A percentile compares a stretch with the other conserved stretches of the same genome.
Conservation (phyloP, 306 rosid genomes). For the Cucumis hystrix region DNA sequence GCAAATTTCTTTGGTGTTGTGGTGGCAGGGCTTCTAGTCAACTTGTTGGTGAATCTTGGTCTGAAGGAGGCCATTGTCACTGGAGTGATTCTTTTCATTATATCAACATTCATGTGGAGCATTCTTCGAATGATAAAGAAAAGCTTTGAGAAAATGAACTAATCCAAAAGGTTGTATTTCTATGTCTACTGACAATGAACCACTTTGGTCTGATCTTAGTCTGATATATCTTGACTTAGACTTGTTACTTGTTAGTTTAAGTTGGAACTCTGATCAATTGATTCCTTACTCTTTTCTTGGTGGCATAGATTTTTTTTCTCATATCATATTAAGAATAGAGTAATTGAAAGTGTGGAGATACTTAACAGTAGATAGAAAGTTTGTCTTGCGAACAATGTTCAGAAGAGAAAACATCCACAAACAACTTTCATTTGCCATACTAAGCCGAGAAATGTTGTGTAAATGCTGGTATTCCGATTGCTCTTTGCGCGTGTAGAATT, state of each 20-base stretch:
- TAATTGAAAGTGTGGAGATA: neutral
- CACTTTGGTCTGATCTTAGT: neutral
- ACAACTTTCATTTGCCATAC: neutral
- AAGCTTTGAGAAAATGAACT: conserved; percentile 25
- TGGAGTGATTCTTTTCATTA: conserved; percentile 61
- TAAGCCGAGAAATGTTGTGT: neutral
- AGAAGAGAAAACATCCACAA: neutral
- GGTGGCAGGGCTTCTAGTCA: conserved; percentile 74
- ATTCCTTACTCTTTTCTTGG: neutral
- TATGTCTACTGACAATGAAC: neutral
- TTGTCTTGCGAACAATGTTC: neutral
- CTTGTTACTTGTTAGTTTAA: neutral
- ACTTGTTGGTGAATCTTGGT: conserved; percentile 86
- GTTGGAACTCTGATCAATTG: neutral
- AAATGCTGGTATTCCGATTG: neutral
- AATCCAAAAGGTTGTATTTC: neutral
- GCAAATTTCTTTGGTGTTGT: conserved; percentile 82
- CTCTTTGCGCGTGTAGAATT: neutral
- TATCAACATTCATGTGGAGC: conserved; percentile 91
- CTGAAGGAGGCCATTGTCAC: conserved; percentile 59
- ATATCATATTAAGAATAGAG: neutral
- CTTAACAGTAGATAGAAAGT: neutral
- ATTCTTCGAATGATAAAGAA: conserved; percentile 49
- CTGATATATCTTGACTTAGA: neutral
- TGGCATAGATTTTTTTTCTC: neutral